These are phyloP conservation scores for Coemansia sp. DNA, from an alignment of 192 early-diverging fungal genomes.

Conservation along the genomic window DNA sequence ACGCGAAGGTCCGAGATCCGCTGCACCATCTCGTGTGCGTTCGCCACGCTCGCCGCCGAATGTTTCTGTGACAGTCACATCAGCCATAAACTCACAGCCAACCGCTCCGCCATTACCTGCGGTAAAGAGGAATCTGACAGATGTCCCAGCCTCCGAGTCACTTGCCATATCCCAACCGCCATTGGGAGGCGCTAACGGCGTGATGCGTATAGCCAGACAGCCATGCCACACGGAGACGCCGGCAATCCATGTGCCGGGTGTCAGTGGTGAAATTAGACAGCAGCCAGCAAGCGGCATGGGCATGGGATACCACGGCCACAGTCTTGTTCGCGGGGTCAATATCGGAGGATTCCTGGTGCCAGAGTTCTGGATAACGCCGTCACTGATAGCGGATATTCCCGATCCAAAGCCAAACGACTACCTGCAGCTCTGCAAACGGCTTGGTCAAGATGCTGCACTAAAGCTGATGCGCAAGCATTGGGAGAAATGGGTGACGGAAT, in stretches of 20 bases:
- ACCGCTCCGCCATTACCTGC: constrained; percentile 3
- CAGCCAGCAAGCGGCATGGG: constrained; percentile 29
- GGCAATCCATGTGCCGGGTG: constrained; percentile 17
- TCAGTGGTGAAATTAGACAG: constrained; percentile 30
- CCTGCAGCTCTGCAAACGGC: constrained; percentile 51
- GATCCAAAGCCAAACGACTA: constrained; percentile 54
- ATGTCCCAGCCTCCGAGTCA: background rate
- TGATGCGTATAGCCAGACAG: constrained; percentile 18
- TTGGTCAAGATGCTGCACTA: constrained; percentile 43
- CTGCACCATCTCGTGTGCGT: background rate
- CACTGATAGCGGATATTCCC: constrained; percentile 40
- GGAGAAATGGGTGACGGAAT: constrained; percentile 60
- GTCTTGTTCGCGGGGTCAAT: constrained; percentile 58
- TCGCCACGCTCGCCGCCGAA: background rate
- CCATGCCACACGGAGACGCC: background rate
- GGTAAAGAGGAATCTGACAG: background rate
- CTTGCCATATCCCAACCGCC: background rate
- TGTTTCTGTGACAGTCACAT: background rate
- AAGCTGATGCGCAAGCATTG: constrained; percentile 52
- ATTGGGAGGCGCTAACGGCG: constrained; percentile 1
- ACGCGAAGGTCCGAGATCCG: background rate
- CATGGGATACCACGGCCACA: constrained; percentile 49
- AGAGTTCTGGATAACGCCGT: constrained; percentile 63
- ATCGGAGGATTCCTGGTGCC: constrained; percentile 63
- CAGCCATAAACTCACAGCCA: background rate